A percentile compares a stretch with the other conserved stretches of the same genome.
Conservation (phyloP, 169 alveolate species). For the Eimeria tenella region DNA sequence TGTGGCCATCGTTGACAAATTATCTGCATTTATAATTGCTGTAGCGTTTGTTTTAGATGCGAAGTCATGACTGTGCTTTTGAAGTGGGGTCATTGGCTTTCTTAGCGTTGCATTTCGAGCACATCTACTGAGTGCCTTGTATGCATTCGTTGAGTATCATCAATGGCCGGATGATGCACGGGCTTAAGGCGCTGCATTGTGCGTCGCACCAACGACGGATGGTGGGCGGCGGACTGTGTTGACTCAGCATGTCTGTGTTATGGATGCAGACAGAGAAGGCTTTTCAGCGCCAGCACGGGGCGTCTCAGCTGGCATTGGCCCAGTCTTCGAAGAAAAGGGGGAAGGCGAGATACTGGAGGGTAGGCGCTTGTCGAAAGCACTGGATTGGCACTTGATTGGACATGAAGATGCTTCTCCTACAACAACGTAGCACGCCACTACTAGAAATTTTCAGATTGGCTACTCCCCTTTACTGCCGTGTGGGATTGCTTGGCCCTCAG, state of each 20-base stretch:
- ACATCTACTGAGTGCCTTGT: background rate
- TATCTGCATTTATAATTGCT: background rate
- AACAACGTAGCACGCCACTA: background rate
- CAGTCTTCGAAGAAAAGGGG: slow-evolving; percentile 80
- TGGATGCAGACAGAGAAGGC: slow-evolving; percentile 85
- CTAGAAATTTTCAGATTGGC: background rate
- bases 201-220: background rate
- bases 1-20: background rate
- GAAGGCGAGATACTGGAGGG: slow-evolving; percentile 79
- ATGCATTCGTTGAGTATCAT: background rate
- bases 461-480: background rate
- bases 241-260: background rate
- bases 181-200: background rate
- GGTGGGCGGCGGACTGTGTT: background rate
- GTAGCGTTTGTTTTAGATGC: background rate
- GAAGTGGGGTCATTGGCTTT: background rate
- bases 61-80: background rate
- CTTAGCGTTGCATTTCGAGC: background rate
- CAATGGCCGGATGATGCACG: background rate
- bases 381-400: background rate
- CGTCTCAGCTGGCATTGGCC: slow-evolving; percentile 83
- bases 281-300: slow-evolving; percentile 89
- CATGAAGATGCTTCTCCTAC: background rate
- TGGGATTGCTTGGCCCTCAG: slow-evolving; percentile 80
- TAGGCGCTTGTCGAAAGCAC: background rate